Evolutionary conservation across 2,329 filamentous ascomycete species (phyloP).

Genomic region (Paracoccidioides brasiliensis): DNA sequence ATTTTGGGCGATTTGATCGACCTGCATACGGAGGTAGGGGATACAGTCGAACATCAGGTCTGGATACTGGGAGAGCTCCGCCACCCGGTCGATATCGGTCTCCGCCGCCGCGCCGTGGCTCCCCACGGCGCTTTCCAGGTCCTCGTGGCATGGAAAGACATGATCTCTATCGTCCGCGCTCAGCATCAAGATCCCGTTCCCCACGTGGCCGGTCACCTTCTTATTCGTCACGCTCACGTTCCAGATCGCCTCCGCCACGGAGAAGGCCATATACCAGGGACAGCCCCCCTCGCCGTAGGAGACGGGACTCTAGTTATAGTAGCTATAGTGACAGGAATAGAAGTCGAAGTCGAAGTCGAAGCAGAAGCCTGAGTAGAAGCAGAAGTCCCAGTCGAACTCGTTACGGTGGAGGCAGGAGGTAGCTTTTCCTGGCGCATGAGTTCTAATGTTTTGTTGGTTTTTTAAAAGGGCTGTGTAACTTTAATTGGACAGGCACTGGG

Average conservation of each 20-base stretch:
- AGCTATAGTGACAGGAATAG: conserved; percentile 38
- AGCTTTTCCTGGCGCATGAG: not conserved
- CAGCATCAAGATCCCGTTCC: conserved; percentile 38
- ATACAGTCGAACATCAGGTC: conserved; percentile 19
- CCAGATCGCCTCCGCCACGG: conserved; percentile 29
- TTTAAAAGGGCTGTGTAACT: not conserved
- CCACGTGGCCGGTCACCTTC: conserved; percentile 23
- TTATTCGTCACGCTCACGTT: conserved; percentile 27
- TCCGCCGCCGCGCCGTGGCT: conserved; percentile 19
- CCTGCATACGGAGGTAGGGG: conserved; percentile 20
- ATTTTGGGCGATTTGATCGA: conserved; percentile 40
- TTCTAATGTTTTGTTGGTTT: not conserved
- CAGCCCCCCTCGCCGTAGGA: conserved; percentile 30
- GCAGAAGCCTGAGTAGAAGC: conserved; percentile 34
- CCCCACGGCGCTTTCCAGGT: conserved; percentile 27
- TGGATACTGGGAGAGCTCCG: conserved; percentile 8
- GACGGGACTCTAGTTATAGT: conserved; percentile 49
- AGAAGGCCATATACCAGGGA: conserved; percentile 23
- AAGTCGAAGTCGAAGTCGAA: conserved; percentile 42
- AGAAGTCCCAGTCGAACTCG: conserved; percentile 34
- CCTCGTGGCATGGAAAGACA: conserved; percentile 35
- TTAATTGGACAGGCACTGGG: not conserved
- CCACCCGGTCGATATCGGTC: conserved; percentile 19
- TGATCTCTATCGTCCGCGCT: conserved; percentile 48
- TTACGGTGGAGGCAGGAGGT: conserved; percentile 18